A percentile compares a stretch with the other conserved stretches of the same genome.
Evolutionary conservation across 2,329 filamentous ascomycete species (phyloP).

Genomic region (Xylariaceae sp.): DNA sequence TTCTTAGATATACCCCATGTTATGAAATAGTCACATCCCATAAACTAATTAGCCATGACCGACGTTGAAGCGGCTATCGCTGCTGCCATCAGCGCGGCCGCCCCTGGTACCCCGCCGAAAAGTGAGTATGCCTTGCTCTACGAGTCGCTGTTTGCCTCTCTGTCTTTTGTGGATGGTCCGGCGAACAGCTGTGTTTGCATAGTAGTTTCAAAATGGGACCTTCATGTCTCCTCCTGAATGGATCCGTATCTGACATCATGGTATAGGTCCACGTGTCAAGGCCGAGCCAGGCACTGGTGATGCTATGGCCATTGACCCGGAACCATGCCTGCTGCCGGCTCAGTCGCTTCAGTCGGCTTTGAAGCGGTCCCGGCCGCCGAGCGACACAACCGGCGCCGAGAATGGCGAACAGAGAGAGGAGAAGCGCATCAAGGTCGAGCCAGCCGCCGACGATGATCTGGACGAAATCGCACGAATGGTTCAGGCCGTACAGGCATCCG

Average conservation of each 20-base stretch:
- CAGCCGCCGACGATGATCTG: conserved; percentile 12
- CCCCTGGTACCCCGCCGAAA: conserved; percentile 18
- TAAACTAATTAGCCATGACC: conserved; percentile 24
- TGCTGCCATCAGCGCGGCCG: conserved; percentile 28
- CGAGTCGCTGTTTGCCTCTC: background rate
- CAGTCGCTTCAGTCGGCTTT: conserved; percentile 21
- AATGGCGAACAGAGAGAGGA: conserved; percentile 23
- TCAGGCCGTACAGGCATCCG: conserved; percentile 29
- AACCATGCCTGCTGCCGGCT: conserved; percentile 11
- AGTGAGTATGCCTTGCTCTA: conserved; percentile 18
- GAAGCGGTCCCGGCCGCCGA: conserved; percentile 28
- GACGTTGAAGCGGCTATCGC: conserved; percentile 31
- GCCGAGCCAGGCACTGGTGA: conserved; percentile 25
- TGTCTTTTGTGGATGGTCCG: background rate
- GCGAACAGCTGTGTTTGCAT: background rate
- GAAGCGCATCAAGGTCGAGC: conserved; percentile 30
- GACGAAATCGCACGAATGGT: conserved; percentile 30
- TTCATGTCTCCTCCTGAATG: background rate
- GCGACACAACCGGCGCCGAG: conserved; percentile 14
- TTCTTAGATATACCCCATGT: conserved; percentile 8
- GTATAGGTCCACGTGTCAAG: conserved; percentile 30
- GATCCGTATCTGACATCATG: conserved; percentile 11
- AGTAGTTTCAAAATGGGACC: background rate
- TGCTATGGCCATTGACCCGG: conserved; percentile 24
- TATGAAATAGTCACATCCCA: conserved; percentile 11